These are phyloP conservation scores for Boletellus sp. DNA, from an alignment of 1,284 basidiomycete species.

Conservation along the genomic window DNA sequence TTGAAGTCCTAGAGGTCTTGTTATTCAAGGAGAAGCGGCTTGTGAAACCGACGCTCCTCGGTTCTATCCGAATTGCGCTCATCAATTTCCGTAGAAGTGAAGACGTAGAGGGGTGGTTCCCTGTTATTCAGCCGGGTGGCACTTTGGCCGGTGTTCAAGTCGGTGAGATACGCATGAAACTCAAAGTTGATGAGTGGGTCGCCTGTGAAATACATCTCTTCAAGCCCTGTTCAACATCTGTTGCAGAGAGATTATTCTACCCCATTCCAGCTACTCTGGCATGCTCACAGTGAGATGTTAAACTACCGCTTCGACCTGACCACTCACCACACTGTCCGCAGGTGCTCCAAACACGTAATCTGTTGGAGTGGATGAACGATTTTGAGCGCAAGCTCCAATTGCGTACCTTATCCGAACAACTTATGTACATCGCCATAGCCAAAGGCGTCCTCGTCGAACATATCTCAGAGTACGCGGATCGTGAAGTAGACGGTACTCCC, in stretches of 20 bases:
- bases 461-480: conserved; percentile 60
- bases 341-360: conserved; percentile 62
- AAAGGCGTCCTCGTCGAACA: conserved; percentile 61
- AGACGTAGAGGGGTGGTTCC: conserved; percentile 77
- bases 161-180: conserved; percentile 70
- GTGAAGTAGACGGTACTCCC: conserved; percentile 62
- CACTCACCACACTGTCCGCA: conserved; percentile 25
- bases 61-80: conserved; percentile 62
- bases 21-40: conserved; percentile 67
- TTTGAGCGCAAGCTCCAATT: conserved; percentile 65
- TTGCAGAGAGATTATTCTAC: conserved; percentile 70
- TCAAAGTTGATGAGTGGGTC: conserved; percentile 74
- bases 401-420: conserved; percentile 54
- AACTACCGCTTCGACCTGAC: neutral
- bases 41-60: conserved; percentile 53
- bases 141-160: conserved; percentile 53
- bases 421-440: conserved; percentile 68
- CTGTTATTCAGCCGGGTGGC: conserved; percentile 55
- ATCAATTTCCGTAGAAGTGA: conserved; percentile 71
- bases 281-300: conserved; percentile 48
- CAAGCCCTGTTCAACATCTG: conserved; percentile 15
- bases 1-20: conserved; percentile 60
- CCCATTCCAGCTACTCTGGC: conserved; percentile 52
- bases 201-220: neutral
- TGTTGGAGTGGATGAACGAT: conserved; percentile 70